Evolutionary conservation across 2,329 filamentous ascomycete species (phyloP).

Genomic region (Thielaviopsis euricoi): DNA sequence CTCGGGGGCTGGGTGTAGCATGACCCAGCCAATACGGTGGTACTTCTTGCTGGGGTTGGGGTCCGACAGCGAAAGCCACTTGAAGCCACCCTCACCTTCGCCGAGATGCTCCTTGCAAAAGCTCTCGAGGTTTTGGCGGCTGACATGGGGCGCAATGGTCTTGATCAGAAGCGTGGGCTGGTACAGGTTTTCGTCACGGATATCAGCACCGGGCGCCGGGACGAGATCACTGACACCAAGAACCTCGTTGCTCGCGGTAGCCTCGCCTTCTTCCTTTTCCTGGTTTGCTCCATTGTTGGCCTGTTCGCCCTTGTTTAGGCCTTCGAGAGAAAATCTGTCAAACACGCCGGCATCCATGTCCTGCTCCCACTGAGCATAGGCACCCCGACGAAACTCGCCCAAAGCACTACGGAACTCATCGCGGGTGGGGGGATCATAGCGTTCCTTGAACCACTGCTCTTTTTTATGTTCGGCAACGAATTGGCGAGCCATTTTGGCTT

Average conservation of each 20-base stretch:
- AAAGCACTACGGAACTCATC: constrained; percentile 59
- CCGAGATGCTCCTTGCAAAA: constrained; percentile 92
- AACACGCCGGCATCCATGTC: constrained; percentile 75
- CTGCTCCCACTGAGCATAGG: constrained; percentile 76
- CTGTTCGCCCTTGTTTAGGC: constrained; percentile 82
- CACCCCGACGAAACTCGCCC: constrained; percentile 60
- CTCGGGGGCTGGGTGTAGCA: constrained; percentile 69
- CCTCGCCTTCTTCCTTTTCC: constrained; percentile 92
- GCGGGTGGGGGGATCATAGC: constrained; percentile 72
- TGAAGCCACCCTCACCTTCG: constrained; percentile 80
- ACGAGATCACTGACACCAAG: constrained; percentile 83
- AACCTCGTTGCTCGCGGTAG: constrained; percentile 79
- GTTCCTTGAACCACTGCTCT: constrained; percentile 96
- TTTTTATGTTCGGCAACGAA: constrained; percentile 88
- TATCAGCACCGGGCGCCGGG: constrained; percentile 65
- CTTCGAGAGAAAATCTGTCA: constrained; percentile 88
- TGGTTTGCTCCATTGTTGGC: constrained; percentile 71
- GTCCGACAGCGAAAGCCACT: constrained; percentile 89
- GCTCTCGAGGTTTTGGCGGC: constrained; percentile 76
- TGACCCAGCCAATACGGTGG: constrained; percentile 96
- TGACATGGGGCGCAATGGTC: constrained; percentile 92
- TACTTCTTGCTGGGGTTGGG: constrained; percentile 95
- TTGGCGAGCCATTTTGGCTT: constrained; percentile 64
- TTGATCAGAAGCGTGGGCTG: constrained; percentile 94
- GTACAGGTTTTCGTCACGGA: constrained; percentile 73